Conservation (phyloP, 2,329 filamentous ascomycete species). For the Coniochaeta sp. region DNA sequence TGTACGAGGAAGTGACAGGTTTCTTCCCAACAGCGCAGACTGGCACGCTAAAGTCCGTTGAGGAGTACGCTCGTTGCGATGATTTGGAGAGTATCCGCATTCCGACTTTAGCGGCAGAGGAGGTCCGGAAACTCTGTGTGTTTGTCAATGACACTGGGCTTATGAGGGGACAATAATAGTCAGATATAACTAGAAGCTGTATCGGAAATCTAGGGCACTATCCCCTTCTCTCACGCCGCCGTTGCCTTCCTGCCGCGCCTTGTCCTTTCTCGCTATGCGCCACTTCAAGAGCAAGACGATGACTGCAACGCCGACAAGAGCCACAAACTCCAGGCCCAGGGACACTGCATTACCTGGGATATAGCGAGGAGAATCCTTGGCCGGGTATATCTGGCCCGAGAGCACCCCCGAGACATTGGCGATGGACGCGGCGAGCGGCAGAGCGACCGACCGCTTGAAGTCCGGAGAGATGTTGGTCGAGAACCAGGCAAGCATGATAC, state of each 20-base stretch:
- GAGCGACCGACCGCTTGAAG: constrained; percentile 10
- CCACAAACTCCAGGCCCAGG: neutral
- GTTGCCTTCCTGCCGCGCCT: neutral
- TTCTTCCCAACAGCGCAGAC: too few relatives aligned
- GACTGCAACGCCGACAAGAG: neutral
- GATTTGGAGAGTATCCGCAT: too few relatives aligned
- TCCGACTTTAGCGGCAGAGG: too few relatives aligned
- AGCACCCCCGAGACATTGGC: constrained; percentile 9
- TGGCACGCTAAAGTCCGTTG: too few relatives aligned
- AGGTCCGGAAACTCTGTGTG: too few relatives aligned
- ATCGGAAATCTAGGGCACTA: neutral
- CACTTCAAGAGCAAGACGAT: neutral
- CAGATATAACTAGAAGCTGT: too few relatives aligned
- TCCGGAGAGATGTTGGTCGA: constrained; percentile 9
- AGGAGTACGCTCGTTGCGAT: too few relatives aligned
- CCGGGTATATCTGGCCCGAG: constrained; percentile 6
- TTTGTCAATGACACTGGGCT: too few relatives aligned
- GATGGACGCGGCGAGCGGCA: constrained; percentile 9
- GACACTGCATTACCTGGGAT: neutral
- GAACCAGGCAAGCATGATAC: constrained; percentile 10
- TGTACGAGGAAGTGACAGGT: too few relatives aligned
- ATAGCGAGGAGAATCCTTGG: neutral
- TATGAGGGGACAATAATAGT: too few relatives aligned
- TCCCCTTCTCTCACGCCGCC: neutral
- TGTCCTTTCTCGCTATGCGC: neutral